Conservation (phyloP, 306 rosid genomes). For the peach (Prunus persica) region DNA sequence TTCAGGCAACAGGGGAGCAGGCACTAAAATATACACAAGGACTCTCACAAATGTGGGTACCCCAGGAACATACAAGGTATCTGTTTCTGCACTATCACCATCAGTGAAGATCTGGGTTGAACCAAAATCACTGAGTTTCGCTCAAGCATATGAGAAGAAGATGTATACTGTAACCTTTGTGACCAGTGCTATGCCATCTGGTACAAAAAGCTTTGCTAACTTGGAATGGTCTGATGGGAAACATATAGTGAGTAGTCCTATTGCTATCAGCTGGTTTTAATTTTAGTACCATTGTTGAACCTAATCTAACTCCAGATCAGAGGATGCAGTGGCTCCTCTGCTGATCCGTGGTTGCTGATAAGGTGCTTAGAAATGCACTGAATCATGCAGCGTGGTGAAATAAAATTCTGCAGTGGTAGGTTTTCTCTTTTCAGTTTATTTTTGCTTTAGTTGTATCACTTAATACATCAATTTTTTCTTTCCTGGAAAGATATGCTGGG, state of each 20-base stretch:
- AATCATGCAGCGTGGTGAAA: neutral
- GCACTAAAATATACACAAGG: constrained; percentile 49
- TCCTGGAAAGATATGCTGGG: neutral
- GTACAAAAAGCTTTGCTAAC: constrained; percentile 47
- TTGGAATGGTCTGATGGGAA: constrained; percentile 75
- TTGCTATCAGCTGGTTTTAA: constrained; percentile 57
- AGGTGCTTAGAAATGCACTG: neutral
- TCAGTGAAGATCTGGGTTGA: constrained; percentile 55
- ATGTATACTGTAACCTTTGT: constrained; percentile 58
- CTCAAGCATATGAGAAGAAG: constrained; percentile 38
- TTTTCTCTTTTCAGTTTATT: neutral
- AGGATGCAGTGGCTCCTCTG: neutral
- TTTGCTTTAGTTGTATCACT: neutral
- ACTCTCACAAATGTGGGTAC: constrained; percentile 56
- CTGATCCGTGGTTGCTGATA: neutral
- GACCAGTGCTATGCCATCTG: constrained; percentile 40
- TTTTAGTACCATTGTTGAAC: neutral
- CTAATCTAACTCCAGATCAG: neutral
- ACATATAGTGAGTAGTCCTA: constrained; percentile 59
- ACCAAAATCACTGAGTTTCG: constrained; percentile 53
- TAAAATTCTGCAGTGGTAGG: neutral
- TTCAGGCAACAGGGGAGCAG: constrained; percentile 25
- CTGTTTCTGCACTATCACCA: constrained; percentile 28
- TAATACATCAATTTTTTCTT: neutral
- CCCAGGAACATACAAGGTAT: constrained; percentile 52